Evolutionary conservation across 129 eudicot species (phyloP), one percentile per base, ranked within the genome.

Genomic region (Deinandra increscens): DNA sequence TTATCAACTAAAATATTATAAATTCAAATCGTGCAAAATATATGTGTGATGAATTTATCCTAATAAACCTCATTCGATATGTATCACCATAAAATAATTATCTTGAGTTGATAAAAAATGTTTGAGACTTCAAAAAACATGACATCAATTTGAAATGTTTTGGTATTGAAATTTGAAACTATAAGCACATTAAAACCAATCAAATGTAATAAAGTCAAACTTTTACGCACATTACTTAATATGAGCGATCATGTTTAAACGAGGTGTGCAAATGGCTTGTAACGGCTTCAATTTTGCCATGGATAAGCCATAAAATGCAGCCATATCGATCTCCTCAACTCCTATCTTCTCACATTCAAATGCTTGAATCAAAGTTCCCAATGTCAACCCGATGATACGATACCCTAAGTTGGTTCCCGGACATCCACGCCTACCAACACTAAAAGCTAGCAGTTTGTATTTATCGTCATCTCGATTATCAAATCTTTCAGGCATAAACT

Each of bases 341-440:
- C 64, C 53, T 1, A 64, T 73, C 59, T 69, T 80, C 31, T 74
- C 71, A 66, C 72, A 74, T 48, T 74, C 78, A 10, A 74, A 74
- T 34, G 65, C 69, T 44, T 74, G 72, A 51, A 74, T 74, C 71
- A 74, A 26, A 50, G 72, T 48, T 38, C 71, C 71, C 44, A 74
- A 12, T 4, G 78, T 15, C 72, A 64, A 64, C 6, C 43, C 31
- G 18, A 64, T 53, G 7, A 64, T 42, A 4, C 78, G 70, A 54
- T 64, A 50, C 8, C 43, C 78, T 17, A 74, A 59, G 1, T 9
- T 59, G 38, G 55, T 48, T 11, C 72, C 78, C 14, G 58, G 71
- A 68, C 78, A 64, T 71, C 22, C 34, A 1, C 72, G 69, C 58
- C 78, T 74, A 17, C 78, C 78, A 45, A 74, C 38, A 3, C 78